Conservation (phyloP, 78 protist genomes). For the Anaeramoeba flamelloides region DNA sequence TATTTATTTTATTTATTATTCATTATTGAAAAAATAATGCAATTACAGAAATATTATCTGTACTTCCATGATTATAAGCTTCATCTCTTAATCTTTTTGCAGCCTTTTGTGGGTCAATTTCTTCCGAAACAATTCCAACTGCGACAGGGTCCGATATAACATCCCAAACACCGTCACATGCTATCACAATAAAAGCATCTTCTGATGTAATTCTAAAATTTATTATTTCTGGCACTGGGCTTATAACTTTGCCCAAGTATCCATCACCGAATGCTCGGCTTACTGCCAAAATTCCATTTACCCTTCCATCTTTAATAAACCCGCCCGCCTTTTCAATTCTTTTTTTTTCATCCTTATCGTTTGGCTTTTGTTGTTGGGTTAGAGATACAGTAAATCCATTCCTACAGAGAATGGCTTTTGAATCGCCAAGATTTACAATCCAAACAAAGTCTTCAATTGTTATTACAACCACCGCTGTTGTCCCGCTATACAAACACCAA, state of each 20-base stretch:
- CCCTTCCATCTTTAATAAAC: neutral
- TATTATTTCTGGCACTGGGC: neutral
- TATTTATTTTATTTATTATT: too few relatives aligned
- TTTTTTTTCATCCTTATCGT: neutral
- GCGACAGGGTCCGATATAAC: neutral
- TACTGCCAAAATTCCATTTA: neutral
- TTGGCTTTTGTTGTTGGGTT: neutral
- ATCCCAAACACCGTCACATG: neutral
- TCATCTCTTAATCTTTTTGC: neutral
- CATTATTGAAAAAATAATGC: neutral
- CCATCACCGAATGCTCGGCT: neutral
- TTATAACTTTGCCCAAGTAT: neutral
- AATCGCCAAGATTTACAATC: neutral
- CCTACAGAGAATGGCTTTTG: neutral
- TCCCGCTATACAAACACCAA: constrained; percentile 13
- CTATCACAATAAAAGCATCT: neutral
- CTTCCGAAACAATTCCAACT: neutral
- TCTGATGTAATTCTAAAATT: neutral
- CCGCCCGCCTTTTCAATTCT: neutral
- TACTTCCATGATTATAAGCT: neutral
- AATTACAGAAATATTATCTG: neutral
- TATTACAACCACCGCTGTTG: neutral
- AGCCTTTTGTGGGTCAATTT: neutral
- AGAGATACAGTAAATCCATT: neutral
- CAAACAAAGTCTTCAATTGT: neutral